Evolutionary conservation across 805 yeast species (phyloP), one percentile per base, ranked within the genome.

Genomic region (Pichia gijzeniarum): DNA sequence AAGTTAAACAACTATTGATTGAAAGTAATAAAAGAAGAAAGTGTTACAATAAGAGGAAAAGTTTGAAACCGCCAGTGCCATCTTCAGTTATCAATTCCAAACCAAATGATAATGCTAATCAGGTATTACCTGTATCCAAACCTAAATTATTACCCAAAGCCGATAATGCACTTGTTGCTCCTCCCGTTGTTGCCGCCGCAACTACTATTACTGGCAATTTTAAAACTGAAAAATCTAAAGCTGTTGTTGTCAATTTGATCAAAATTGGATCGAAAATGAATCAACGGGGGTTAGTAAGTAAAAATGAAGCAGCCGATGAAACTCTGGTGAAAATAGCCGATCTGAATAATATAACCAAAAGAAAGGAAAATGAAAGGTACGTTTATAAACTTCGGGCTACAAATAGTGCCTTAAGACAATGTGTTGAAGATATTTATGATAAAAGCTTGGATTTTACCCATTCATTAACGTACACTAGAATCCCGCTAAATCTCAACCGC

Each of bases 1-100:
- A 47, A 8, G 53, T 62, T 10, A 53, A 57, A 32, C 41, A 43
- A 14, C 40, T 60, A 14, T 40, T 62, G 10, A 40, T 47, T 8
- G 63, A 59, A 35, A 54, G 59, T 34, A 58, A 56, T 14, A 54
- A 58, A 25, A 47, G 53, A 40, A 50, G 66, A 12, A 62, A 60
- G 43, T 41, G 51, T 10, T 61, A 58, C 44, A 59, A 54, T 39
- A 62, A 56, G 43, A 48, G 53, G 40, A 59, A 50, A 43, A 53
- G 43, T 32, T 33, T 36, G 3, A 48, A 41, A 16, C 16, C 16
- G 2, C 10, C 28, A 25, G 10, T 25, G 9, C 10, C 28, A 25
- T 25, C 28, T 25, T n/a, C n/a, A n/a, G 28, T 25, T 10, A 25
- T 7, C 28, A 25, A 10, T 25, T 25, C 28, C 28, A 25, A 25